Base-by-base conservation (phyloP, 768 basidiomycete species). In the Lentinula sp. region DNA sequence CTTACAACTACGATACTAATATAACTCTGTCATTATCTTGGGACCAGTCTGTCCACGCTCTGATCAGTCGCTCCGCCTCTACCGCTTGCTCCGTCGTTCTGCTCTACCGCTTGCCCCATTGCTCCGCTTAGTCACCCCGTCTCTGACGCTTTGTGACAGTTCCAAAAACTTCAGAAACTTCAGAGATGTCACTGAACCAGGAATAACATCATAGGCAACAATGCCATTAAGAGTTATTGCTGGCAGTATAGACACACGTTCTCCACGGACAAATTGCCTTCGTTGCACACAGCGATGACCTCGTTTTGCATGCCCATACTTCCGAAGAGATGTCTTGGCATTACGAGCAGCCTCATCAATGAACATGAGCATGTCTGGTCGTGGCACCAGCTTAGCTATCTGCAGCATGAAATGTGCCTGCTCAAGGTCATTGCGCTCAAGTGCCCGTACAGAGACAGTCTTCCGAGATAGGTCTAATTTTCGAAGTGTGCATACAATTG, bases 101-200 rank as follows among this genome's bases (percentile, higher is more conserved):
- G 23, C 23, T 23, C 3, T 1, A 23, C 23, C 1, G 1, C 3
- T 3, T 3, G 23, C 23, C 23, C 3, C 23, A 1, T 3, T 23
- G 23, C 23, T 23, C 23, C 23, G 23, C 23, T 23, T 23, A 23
- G 23, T 23, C 23, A 23, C 23, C 3, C 23, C 23, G 23, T 3
- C 23, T 1, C 23, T 23, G 23, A 1, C 23, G 23, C 23, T 23
- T 23, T 23, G 23, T 23, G 23, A 23, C 23, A 23, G 57, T 6
- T 62, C 20, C 13, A 76, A 33, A 58, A 73, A 75, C 7, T 62
- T 33, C 9, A 75, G 55, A 48, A 75, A 76, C 13, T 41, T 42
- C 20, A 73, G 71, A 45, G 69, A 66, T 28, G 59, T 75, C 9
- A 75, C 69, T 0, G 73, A 71, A 0, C 73, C 73, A 54, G 70